A percentile compares a stretch with the other conserved stretches of the same genome.
These are phyloP conservation scores for Cardamine occulta DNA, from an alignment of 345 rosid genomes.

Conservation along the genomic window DNA sequence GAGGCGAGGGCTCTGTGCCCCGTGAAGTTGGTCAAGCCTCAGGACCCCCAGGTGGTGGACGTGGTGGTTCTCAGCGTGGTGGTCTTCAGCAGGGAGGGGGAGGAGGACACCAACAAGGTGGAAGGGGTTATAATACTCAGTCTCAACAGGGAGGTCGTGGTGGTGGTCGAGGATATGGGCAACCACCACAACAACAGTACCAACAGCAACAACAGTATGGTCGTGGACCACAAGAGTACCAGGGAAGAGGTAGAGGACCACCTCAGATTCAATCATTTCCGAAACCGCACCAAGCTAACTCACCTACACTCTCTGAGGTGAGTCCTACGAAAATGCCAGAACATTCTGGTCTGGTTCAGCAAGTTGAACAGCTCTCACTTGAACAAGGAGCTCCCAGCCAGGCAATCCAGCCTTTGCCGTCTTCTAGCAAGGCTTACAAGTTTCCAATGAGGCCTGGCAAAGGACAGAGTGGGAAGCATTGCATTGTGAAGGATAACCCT, in stretches of 20 bases:
- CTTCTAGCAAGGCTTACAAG: slow-evolving; percentile 76
- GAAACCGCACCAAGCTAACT: slow-evolving; percentile 99
- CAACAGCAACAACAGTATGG: slow-evolving; percentile 54
- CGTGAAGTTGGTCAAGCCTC: slow-evolving; percentile 53
- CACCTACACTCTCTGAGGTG: slow-evolving; percentile 58
- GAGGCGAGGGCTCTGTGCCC: slow-evolving; percentile 72
- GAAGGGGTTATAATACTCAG: slow-evolving; percentile 62
- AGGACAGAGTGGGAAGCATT: too few species aligned
- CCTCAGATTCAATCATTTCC: slow-evolving; percentile 68
- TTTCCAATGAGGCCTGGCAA: too few species aligned
- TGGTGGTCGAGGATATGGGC: slow-evolving; percentile 64
- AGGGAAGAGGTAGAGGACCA: slow-evolving; percentile 78
- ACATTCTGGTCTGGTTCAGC: slow-evolving; percentile 45
- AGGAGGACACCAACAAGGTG: slow-evolving; percentile 57
- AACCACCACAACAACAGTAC: slow-evolving; percentile 50
- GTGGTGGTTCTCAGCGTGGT: slow-evolving; percentile 58
- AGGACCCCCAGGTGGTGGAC: slow-evolving; percentile 60
- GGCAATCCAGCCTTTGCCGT: slow-evolving; percentile 62
- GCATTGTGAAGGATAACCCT: too few species aligned
- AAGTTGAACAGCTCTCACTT: slow-evolving; percentile 57
- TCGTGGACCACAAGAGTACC: slow-evolving; percentile 67
- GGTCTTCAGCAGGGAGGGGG: slow-evolving; percentile 55
- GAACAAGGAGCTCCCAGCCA: slow-evolving; percentile 62
- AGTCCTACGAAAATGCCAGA: slow-evolving; percentile 58
- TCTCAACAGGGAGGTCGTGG: slow-evolving; percentile 70